These are phyloP conservation scores for Metarhizium guizhouense DNA, from an alignment of 2,329 filamentous ascomycete species.

Conservation along the genomic window DNA sequence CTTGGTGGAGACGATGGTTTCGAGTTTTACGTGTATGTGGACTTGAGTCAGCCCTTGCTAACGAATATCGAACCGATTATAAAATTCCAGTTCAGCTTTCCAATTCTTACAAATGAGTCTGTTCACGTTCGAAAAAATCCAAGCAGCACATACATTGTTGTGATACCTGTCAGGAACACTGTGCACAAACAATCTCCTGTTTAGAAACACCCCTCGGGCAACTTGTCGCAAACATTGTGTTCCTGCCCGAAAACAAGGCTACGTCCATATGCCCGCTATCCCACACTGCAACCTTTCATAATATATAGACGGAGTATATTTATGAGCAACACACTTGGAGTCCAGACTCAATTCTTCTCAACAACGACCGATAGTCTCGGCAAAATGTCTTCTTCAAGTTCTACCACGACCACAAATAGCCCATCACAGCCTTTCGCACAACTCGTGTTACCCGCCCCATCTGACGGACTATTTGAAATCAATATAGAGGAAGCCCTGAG, in stretches of 20 bases:
- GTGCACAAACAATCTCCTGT: too few species aligned
- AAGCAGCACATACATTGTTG: too few species aligned
- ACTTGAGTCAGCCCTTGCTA: neutral
- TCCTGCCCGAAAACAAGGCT: too few species aligned
- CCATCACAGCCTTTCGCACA: neutral
- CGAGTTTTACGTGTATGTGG: neutral
- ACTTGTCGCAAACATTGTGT: too few species aligned
- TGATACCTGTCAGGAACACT: too few species aligned
- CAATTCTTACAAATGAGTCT: too few species aligned
- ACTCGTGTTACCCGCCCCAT: neutral
- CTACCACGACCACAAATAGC: neutral
- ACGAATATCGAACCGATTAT: neutral
- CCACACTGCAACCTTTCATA: too few species aligned
- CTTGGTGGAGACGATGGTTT: neutral
- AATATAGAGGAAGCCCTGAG: conserved; percentile 34
- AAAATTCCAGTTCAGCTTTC: neutral
- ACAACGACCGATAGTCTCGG: neutral
- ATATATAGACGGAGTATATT: too few species aligned
- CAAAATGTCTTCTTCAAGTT: neutral
- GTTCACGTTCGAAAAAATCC: too few species aligned
- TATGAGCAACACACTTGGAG: neutral
- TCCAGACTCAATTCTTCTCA: neutral
- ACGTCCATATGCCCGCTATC: too few species aligned
- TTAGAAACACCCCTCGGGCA: too few species aligned
- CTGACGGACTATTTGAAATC: conserved; percentile 16